Percentiles rank a stretch among this genome's conserved stretches.
phyloP scores from a whole-genome alignment of 139 green algal species.

The Yamagishiella unicocca region DNA sequence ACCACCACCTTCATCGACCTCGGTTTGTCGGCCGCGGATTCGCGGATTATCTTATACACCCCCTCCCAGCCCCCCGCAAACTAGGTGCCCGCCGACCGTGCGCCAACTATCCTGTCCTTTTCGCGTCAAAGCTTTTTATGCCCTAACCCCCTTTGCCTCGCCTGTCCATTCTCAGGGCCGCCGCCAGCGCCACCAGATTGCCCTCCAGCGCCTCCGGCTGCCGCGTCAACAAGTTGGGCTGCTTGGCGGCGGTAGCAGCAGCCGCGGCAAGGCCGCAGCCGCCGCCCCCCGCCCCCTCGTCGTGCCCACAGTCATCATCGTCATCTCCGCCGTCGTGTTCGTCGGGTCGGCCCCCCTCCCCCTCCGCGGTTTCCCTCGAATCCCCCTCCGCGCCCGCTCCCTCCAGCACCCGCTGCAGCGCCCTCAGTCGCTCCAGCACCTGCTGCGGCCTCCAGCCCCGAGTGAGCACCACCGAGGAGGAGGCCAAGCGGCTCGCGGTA shows the following conservation, averaged over 20 bases:
- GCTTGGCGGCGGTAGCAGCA: not conserved
- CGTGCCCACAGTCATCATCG: not conserved
- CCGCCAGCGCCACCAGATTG: not conserved
- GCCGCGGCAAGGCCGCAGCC: not conserved
- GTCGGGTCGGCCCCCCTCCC: not conserved
- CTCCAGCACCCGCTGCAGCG: not conserved
- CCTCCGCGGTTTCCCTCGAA: too few species aligned
- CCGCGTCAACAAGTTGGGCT: conserved; percentile 33
- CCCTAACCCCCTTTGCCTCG: too few species aligned
- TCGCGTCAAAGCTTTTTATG: too few species aligned
- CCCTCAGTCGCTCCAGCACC: conserved; percentile 4
- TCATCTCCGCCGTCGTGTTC: not conserved
- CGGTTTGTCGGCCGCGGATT: too few species aligned
- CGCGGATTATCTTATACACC: too few species aligned
- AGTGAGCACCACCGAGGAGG: not conserved
- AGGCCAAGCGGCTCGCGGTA: not conserved
- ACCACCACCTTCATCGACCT: too few species aligned
- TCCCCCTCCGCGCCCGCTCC: not conserved
- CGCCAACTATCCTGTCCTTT: too few species aligned
- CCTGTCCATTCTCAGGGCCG: not conserved
- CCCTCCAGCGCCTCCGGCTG: not conserved
- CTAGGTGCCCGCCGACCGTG: too few species aligned
- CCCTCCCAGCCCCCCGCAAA: too few species aligned
- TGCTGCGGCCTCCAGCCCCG: conserved; percentile 3
- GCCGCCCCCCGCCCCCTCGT: not conserved